A percentile compares a stretch with the other conserved stretches of the same genome.
These are phyloP conservation scores for Plenodomus biglobosus DNA, from an alignment of 2,329 filamentous ascomycete species.

Conservation along the genomic window DNA sequence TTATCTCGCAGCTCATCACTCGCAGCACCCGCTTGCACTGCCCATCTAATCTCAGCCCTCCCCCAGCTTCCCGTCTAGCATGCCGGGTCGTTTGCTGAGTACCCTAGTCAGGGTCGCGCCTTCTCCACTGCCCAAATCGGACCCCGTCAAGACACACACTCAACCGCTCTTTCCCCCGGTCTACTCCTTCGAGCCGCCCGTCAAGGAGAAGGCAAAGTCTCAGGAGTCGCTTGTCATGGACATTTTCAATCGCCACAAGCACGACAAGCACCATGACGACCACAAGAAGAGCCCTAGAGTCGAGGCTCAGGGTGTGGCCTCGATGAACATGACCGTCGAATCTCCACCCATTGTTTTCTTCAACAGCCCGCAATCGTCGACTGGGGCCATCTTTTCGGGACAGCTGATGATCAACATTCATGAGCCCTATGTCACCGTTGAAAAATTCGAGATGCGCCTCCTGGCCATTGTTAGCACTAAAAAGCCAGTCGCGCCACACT, in stretches of 20 bases:
- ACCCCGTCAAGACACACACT: slow-evolving; percentile 22
- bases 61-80: slow-evolving; percentile 36
- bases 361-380: slow-evolving; percentile 71
- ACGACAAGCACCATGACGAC: slow-evolving; percentile 30
- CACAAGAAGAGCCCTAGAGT: slow-evolving; percentile 40
- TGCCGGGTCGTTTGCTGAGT: slow-evolving; percentile 42
- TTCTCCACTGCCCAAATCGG: slow-evolving; percentile 35
- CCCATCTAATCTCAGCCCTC: slow-evolving; percentile 23
- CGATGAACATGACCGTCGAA: slow-evolving; percentile 69
- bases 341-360: slow-evolving; percentile 86
- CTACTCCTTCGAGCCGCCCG: slow-evolving; percentile 39
- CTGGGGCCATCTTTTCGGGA: slow-evolving; percentile 82
- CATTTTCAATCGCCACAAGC: slow-evolving; percentile 43
- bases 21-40: slow-evolving; percentile 13
- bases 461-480: slow-evolving; percentile 73
- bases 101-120: slow-evolving; percentile 37
- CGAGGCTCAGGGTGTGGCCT: slow-evolving; percentile 50
- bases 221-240: slow-evolving; percentile 45
- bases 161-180: slow-evolving; percentile 37
- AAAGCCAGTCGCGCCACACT: slow-evolving; percentile 78
- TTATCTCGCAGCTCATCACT: slow-evolving; percentile 17
- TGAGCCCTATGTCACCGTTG: slow-evolving; percentile 65
- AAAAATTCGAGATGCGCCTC: slow-evolving; percentile 72
- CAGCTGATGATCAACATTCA: slow-evolving; percentile 74
- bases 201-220: slow-evolving; percentile 31